Evolutionary conservation across 2,329 filamentous ascomycete genomes (phyloP).

Genomic region (Didymella pomorum): DNA sequence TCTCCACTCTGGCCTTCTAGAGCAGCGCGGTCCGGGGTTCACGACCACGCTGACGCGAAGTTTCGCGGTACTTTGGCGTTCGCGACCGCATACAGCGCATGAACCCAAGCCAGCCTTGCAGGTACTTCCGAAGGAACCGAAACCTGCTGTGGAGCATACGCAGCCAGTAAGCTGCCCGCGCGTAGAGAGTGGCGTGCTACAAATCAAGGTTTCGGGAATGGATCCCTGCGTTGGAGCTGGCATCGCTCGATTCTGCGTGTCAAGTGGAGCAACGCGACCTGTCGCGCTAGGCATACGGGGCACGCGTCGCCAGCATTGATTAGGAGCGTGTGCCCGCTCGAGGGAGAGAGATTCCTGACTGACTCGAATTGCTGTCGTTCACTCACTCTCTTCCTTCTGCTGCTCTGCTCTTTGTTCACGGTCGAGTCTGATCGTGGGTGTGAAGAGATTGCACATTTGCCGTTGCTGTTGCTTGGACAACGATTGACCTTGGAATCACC

Average conservation of each 20-base stretch:
- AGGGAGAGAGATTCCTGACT: slow-evolving; percentile 1
- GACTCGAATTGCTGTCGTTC: slow-evolving; percentile 9
- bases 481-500: slow-evolving; percentile 1
- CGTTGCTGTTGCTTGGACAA: slow-evolving; percentile 19
- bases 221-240: slow-evolving; percentile 5
- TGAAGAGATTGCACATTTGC: background rate
- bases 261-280: slow-evolving; percentile 7
- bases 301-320: slow-evolving; percentile 18
- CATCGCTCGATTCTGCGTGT: slow-evolving; percentile 8
- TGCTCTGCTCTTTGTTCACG: background rate
- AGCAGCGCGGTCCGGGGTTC: slow-evolving; percentile 7
- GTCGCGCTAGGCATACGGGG: slow-evolving; percentile 7
- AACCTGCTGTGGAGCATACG: background rate
- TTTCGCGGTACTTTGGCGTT: slow-evolving; percentile 15
- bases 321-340: slow-evolving; percentile 6
- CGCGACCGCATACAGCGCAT: slow-evolving; percentile 1
- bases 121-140: background rate
- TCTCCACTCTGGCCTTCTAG: background rate
- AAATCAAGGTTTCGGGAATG: slow-evolving; percentile 12
- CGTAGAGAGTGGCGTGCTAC: slow-evolving; percentile 17
- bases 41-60: slow-evolving; percentile 3
- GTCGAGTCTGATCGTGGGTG: background rate
- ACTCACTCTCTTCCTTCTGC: background rate
- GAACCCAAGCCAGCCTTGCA: slow-evolving; percentile 5
- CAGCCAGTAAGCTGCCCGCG: slow-evolving; percentile 5